phyloP scores from a whole-genome alignment of 306 rosid genomes.

The Spatholobus suberectus region DNA sequence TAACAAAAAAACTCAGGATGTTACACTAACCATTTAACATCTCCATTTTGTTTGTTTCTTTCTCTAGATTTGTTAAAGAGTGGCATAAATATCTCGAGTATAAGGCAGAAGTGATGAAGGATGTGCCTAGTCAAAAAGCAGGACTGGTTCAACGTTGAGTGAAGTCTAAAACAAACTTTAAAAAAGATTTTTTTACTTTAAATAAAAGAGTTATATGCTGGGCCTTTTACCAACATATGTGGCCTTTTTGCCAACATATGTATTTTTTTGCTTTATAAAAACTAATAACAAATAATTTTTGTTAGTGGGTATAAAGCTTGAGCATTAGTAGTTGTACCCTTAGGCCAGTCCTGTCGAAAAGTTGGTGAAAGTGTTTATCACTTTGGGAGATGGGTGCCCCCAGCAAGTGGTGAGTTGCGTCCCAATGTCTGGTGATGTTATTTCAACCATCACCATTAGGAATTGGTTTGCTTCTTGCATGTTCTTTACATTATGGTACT shows the following conservation, averaged over 20 bases:
- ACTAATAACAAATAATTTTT: too few relatives aligned
- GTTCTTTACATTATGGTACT: conserved; percentile 45
- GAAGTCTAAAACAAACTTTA: too few relatives aligned
- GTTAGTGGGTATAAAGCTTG: too few relatives aligned
- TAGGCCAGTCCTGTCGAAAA: too few relatives aligned
- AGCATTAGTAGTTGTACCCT: too few relatives aligned
- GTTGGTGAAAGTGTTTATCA: conserved; percentile 92
- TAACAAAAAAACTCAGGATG: too few relatives aligned
- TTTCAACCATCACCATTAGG: conserved; percentile 38
- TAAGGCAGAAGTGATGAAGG: conserved; percentile 99
- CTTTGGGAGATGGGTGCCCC: conserved; percentile 98
- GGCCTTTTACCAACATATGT: too few relatives aligned
- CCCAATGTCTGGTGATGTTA: conserved; percentile 90
- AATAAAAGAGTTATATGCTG: too few relatives aligned
- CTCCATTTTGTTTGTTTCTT: conserved; percentile 23
- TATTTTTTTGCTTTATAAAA: too few relatives aligned
- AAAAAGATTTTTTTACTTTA: too few relatives aligned
- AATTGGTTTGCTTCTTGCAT: conserved; percentile 31
- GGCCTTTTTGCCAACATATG: too few relatives aligned
- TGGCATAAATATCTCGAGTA: conserved; percentile 96
- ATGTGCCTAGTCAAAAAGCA: conserved; percentile 99
- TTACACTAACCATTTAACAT: not conserved
- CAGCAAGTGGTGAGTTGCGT: conserved; percentile 91
- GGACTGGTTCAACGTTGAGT: too few relatives aligned
- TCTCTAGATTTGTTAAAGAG: conserved; percentile 83